Conservation (phyloP, 2,329 filamentous ascomycete genomes). For the Juglanconis oblonga region DNA sequence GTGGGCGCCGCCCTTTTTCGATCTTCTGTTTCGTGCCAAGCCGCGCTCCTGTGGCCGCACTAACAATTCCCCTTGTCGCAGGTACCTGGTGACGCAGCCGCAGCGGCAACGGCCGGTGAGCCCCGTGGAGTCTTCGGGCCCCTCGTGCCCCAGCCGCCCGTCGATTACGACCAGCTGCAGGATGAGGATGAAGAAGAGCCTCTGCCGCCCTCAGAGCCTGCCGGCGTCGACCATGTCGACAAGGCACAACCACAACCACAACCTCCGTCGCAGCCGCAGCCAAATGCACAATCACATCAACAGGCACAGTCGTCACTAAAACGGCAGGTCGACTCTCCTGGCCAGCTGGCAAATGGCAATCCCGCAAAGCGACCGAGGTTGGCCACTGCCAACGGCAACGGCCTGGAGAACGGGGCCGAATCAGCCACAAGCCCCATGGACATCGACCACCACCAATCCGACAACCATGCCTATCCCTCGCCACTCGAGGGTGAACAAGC, state of each 20-base stretch:
- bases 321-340: slow-evolving; percentile 45
- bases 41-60: slow-evolving; percentile 26
- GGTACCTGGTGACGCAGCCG: slow-evolving; percentile 46
- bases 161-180: slow-evolving; percentile 35
- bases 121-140: slow-evolving; percentile 55
- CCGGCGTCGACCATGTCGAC: neutral
- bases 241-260: slow-evolving; percentile 3
- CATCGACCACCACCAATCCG: slow-evolving; percentile 46
- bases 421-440: slow-evolving; percentile 59
- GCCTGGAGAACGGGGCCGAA: slow-evolving; percentile 48
- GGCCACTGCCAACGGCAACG: slow-evolving; percentile 52
- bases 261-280: slow-evolving; percentile 18
- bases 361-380: slow-evolving; percentile 57
- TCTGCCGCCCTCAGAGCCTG: slow-evolving; percentile 11
- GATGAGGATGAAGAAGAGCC: slow-evolving; percentile 31
- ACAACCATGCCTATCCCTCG: slow-evolving; percentile 63
- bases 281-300: slow-evolving; percentile 19
- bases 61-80: slow-evolving; percentile 41
- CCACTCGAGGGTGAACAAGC: slow-evolving; percentile 58
- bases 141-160: slow-evolving; percentile 43
- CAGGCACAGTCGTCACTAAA: slow-evolving; percentile 45
- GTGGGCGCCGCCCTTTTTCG: slow-evolving; percentile 5
- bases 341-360: slow-evolving; percentile 52
- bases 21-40: slow-evolving; percentile 12
- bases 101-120: slow-evolving; percentile 44